A percentile compares a stretch with the other conserved stretches of the same genome.
Evolutionary conservation across 148 eudicot species (phyloP).

Genomic region (Fallopia convolvulus): DNA sequence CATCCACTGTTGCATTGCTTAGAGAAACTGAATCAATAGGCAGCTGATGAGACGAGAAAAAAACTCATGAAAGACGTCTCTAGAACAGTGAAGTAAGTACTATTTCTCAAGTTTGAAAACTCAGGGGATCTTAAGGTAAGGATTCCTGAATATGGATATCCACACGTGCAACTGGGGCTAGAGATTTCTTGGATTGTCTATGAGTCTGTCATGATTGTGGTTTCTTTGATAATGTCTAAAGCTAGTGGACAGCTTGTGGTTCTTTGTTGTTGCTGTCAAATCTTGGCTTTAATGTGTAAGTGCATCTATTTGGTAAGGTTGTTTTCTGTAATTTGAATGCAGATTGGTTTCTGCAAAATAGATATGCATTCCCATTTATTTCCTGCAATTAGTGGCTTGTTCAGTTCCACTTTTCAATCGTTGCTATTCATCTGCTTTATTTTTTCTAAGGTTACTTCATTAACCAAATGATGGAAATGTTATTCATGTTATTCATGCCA

Average conservation of each 20-base stretch:
- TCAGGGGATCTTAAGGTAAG: not conserved
- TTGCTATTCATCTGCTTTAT: not conserved
- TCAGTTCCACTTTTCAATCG: constrained; percentile 4
- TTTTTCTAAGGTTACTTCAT: too few species aligned
- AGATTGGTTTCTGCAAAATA: constrained; percentile 5
- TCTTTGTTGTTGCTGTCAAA: not conserved
- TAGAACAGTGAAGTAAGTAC: not conserved
- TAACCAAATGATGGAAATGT: too few species aligned
- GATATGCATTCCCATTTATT: not conserved
- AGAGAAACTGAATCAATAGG: constrained; percentile 9
- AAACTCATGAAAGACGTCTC: not conserved
- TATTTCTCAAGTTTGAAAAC: constrained; percentile 1
- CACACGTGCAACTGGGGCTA: constrained; percentile 62
- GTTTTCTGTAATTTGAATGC: constrained; percentile 5
- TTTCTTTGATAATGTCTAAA: too few species aligned
- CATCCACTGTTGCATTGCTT: constrained; percentile 14
- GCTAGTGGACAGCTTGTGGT: not conserved
- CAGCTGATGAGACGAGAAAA: not conserved
- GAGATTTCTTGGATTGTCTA: constrained; percentile 31
- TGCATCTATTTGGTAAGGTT: constrained; percentile 4
- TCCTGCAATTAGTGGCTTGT: not conserved
- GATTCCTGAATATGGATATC: constrained; percentile 16
- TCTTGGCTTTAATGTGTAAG: not conserved
- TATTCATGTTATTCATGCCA: too few species aligned
- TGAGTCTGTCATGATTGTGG: constrained; percentile 21